A percentile compares a stretch with the other conserved stretches of the same genome.
Conservation (phyloP, 108 stramenopile species). For the Schizochytrium sp. region DNA sequence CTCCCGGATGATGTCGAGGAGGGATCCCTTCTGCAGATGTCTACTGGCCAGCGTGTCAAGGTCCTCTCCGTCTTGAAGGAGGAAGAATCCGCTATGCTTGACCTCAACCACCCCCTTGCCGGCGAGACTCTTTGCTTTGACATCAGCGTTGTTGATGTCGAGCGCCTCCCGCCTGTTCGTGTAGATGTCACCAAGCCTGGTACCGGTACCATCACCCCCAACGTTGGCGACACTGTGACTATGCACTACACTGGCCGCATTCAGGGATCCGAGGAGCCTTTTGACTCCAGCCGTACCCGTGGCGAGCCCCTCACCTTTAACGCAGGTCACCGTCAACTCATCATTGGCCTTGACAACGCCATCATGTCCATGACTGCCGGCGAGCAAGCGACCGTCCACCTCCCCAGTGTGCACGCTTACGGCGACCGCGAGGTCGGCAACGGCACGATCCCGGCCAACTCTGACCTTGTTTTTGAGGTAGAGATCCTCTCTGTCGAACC, state of each 20-base stretch:
- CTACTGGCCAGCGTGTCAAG: neutral
- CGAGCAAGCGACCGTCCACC: neutral
- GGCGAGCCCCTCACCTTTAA: constrained; percentile 16
- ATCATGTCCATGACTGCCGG: constrained; percentile 37
- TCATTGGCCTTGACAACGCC: constrained; percentile 45
- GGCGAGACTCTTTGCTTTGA: neutral
- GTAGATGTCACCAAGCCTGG: constrained; percentile 1
- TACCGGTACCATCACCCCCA: neutral
- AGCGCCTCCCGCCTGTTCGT: constrained; percentile 20
- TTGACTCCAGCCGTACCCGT: constrained; percentile 14
- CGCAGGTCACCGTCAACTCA: constrained; percentile 44
- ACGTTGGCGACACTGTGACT: constrained; percentile 11
- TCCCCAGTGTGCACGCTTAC: constrained; percentile 33
- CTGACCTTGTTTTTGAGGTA: constrained; percentile 5
- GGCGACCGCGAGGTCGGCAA: neutral
- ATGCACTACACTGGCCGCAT: constrained; percentile 40
- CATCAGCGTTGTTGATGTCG: neutral
- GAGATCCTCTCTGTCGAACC: neutral
- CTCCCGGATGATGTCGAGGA: constrained; percentile 48
- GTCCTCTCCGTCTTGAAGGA: neutral
- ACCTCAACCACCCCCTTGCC: constrained; percentile 40
- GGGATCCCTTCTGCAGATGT: neutral
- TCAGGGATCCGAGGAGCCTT: constrained; percentile 43
- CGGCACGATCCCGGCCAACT: constrained; percentile 22
- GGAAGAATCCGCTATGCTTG: constrained; percentile 16